Percentiles rank a stretch among this genome's conserved stretches.
These are phyloP conservation scores for Ulmus americana DNA, from an alignment of 331 rosid species.

Conservation along the genomic window DNA sequence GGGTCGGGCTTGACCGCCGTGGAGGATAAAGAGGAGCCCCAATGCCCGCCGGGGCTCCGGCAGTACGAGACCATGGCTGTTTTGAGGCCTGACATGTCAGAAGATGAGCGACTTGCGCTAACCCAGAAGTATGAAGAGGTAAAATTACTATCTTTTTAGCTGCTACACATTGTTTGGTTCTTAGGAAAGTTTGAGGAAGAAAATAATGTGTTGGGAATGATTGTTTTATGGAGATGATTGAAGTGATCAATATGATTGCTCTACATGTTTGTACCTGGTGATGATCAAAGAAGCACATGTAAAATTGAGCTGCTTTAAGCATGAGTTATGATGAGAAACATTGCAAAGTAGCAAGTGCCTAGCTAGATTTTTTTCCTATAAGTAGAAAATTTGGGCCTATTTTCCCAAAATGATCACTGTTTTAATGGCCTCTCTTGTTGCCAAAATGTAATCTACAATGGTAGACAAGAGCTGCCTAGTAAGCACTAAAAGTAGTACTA, in stretches of 20 bases:
- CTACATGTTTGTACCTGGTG: too few species aligned
- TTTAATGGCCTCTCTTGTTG: background rate
- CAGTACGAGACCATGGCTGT: slow-evolving; percentile 77
- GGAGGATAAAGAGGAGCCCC: slow-evolving; percentile 78
- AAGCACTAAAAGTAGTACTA: background rate
- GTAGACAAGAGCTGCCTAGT: background rate
- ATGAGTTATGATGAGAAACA: too few species aligned
- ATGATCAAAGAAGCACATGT: too few species aligned
- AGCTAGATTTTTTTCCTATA: too few species aligned
- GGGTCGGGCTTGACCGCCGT: slow-evolving; percentile 40
- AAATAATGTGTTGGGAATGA: too few species aligned
- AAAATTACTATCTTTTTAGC: slow-evolving; percentile 3
- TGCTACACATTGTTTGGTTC: slow-evolving; percentile 2
- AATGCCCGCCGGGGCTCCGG: slow-evolving; percentile 83
- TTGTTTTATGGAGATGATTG: background rate
- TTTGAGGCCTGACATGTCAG: slow-evolving; percentile 83
- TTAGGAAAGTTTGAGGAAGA: background rate
- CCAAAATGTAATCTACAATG: background rate
- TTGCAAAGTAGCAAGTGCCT: too few species aligned
- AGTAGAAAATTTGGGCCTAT: background rate
- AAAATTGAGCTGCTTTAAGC: too few species aligned
- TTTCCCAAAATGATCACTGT: background rate
- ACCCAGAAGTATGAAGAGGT: slow-evolving; percentile 98
- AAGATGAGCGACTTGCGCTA: slow-evolving; percentile 65
- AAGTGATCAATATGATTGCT: too few species aligned